Conservation (phyloP, 2,329 filamentous ascomycete genomes). For the Keithomyces neogunnii region DNA sequence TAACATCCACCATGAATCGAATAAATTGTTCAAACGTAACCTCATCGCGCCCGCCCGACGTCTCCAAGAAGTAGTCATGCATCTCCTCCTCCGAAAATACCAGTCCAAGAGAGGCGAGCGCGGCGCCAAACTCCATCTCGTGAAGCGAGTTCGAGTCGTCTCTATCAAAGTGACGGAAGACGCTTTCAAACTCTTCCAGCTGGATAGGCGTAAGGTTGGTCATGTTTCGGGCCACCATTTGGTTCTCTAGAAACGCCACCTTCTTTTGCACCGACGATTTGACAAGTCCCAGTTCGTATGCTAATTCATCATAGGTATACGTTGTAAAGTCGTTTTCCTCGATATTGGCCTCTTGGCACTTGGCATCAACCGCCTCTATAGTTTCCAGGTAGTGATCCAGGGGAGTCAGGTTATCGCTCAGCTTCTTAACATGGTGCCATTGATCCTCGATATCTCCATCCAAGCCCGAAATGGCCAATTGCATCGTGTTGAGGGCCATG, state of each 20-base stretch:
- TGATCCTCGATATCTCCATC: slow-evolving; percentile 97
- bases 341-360: slow-evolving; percentile 94
- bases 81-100: slow-evolving; percentile 98
- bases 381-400: slow-evolving; percentile 86
- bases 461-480: slow-evolving; percentile 89
- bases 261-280: slow-evolving; percentile 93
- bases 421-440: slow-evolving; percentile 72
- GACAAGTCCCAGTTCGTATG: slow-evolving; percentile 87
- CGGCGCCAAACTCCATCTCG: slow-evolving; percentile 92
- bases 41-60: slow-evolving; percentile 67
- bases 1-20: slow-evolving; percentile 98
- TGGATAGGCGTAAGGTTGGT: slow-evolving; percentile 98
- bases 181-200: slow-evolving; percentile 95
- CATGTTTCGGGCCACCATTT: slow-evolving; percentile 97
- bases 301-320: slow-evolving; percentile 93
- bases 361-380: slow-evolving; percentile 76
- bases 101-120: slow-evolving; percentile 85
- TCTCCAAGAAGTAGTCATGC: slow-evolving; percentile 88
- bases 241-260: slow-evolving; percentile 91
- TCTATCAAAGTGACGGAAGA: slow-evolving; percentile 95
- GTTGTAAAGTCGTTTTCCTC: slow-evolving; percentile 99
- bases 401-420: slow-evolving; percentile 78
- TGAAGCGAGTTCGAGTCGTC: slow-evolving; percentile 84
- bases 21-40: slow-evolving; percentile 99
- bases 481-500: slow-evolving; percentile 87